phyloP scores from a whole-genome alignment of 805 yeast genomes.

The Pichia scutulata region DNA sequence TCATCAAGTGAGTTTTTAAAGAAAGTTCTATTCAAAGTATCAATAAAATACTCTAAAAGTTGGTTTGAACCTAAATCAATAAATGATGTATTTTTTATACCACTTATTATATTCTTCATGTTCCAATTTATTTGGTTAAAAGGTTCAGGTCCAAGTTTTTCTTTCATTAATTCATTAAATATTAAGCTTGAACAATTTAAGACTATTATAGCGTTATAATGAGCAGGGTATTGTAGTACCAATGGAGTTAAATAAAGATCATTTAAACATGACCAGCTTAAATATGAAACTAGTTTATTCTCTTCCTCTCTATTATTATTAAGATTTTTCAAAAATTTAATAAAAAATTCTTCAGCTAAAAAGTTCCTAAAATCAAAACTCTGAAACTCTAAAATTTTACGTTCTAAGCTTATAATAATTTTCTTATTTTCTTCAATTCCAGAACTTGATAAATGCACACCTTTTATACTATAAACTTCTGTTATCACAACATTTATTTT shows the following conservation, averaged over 20 bases:
- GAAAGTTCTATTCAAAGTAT: slow-evolving; percentile 21
- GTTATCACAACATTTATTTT: slow-evolving; percentile 56
- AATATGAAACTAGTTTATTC: slow-evolving; percentile 39
- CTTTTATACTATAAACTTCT: slow-evolving; percentile 34
- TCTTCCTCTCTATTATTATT: slow-evolving; percentile 19
- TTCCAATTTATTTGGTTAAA: slow-evolving; percentile 6
- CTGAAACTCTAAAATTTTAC: slow-evolving; percentile 64
- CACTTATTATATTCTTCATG: slow-evolving; percentile 5
- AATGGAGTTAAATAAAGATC: slow-evolving; percentile 68
- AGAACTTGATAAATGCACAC: slow-evolving; percentile 18
- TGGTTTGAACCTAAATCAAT: slow-evolving; percentile 19
- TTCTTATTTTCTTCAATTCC: slow-evolving; percentile 50
- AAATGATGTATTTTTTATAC: slow-evolving; percentile 2
- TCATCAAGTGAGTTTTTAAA: slow-evolving; percentile 17
- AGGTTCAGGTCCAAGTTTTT: slow-evolving; percentile 2
- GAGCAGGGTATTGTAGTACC: slow-evolving; percentile 63
- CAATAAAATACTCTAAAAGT: slow-evolving; percentile 26
- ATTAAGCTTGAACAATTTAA: slow-evolving; percentile 45
- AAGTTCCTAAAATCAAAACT: slow-evolving; percentile 74
- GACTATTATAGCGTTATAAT: slow-evolving; percentile 63
- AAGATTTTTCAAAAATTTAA: slow-evolving; percentile 50
- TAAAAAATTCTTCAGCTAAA: slow-evolving; percentile 56
- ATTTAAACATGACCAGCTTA: slow-evolving; percentile 70
- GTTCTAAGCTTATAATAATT: slow-evolving; percentile 54
- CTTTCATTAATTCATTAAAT: slow-evolving; percentile 18